Conservation (phyloP, 108 stramenopile genomes). For the Fistulifera pelliculosa region DNA sequence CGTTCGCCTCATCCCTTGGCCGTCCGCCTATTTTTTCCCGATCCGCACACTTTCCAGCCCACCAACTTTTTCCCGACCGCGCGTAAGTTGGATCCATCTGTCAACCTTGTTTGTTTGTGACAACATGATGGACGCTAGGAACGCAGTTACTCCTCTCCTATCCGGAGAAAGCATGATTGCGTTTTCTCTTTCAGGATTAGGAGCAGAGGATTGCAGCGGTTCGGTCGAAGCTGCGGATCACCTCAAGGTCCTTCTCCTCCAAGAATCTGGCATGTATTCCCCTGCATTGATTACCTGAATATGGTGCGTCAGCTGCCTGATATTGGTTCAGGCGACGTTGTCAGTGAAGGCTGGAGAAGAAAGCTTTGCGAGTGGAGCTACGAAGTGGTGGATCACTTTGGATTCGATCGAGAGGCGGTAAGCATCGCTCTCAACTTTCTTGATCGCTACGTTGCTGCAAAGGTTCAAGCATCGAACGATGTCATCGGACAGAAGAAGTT, state of each 20-base stretch:
- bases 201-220: too few species aligned
- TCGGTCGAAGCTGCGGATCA: slow-evolving; percentile 4
- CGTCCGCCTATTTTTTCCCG: too few species aligned
- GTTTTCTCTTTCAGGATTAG: too few species aligned
- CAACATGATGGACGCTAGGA: too few species aligned
- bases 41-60: too few species aligned
- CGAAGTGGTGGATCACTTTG: slow-evolving; percentile 35
- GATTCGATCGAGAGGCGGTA: slow-evolving; percentile 27
- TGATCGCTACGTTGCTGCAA: slow-evolving; percentile 30
- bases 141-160: too few species aligned
- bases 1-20: too few species aligned
- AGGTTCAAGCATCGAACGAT: slow-evolving; percentile 9
- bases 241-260: slow-evolving; percentile 1
- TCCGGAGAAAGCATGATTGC: too few species aligned
- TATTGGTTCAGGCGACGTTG: slow-evolving; percentile 10
- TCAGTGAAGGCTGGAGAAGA: slow-evolving; percentile 32
- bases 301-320: not conserved
- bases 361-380: slow-evolving; percentile 45
- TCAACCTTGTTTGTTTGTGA: too few species aligned
- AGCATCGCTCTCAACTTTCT: slow-evolving; percentile 29
- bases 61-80: too few species aligned
- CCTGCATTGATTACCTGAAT: slow-evolving; percentile 11
- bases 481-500: slow-evolving; percentile 17
- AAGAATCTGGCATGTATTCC: slow-evolving; percentile 5
- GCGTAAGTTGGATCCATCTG: too few species aligned